Percentiles rank a stretch among this genome's conserved stretches.
phyloP scores from a whole-genome alignment of 192 early-diverging fungal species.

The Lobulomyces angularis region DNA sequence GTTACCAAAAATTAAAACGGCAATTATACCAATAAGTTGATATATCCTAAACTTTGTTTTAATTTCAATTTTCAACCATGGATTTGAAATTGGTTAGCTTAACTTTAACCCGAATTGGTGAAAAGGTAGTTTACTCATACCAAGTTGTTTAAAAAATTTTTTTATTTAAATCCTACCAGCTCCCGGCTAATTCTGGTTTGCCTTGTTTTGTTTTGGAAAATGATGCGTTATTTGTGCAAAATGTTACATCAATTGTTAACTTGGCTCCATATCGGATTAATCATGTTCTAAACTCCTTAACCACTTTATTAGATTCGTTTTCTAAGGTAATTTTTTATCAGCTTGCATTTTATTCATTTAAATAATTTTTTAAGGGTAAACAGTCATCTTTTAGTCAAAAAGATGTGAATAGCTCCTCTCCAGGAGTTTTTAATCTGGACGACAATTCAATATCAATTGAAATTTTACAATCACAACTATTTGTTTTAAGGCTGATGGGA shows the following conservation, averaged over 20 bases:
- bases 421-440: constrained; percentile 1
- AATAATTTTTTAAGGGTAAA: neutral
- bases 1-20: too few species aligned
- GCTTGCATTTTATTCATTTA: neutral
- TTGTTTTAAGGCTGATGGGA: constrained; percentile 66
- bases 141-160: too few species aligned
- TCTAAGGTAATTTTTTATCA: constrained; percentile 36
- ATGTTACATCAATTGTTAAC: constrained; percentile 60
- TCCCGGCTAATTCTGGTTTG: constrained; percentile 61
- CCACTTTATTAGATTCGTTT: constrained; percentile 60
- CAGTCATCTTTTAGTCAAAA: neutral
- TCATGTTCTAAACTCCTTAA: constrained; percentile 53
- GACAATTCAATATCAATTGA: constrained; percentile 49
- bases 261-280: constrained; percentile 63
- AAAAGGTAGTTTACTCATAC: too few species aligned
- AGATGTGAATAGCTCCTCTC: constrained; percentile 7
- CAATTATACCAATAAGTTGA: too few species aligned
- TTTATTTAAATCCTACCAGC: constrained; percentile 23
- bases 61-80: too few species aligned
- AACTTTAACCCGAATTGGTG: too few species aligned
- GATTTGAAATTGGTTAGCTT: too few species aligned
- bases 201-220: constrained; percentile 49
- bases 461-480: constrained; percentile 74
- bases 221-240: constrained; percentile 70
- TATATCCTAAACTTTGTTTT: too few species aligned